Percentiles rank a stretch among this genome's conserved stretches.
These are phyloP conservation scores for Elaeis oleifera DNA, from an alignment of 202 grass and related monocot genomes.

Conservation along the genomic window DNA sequence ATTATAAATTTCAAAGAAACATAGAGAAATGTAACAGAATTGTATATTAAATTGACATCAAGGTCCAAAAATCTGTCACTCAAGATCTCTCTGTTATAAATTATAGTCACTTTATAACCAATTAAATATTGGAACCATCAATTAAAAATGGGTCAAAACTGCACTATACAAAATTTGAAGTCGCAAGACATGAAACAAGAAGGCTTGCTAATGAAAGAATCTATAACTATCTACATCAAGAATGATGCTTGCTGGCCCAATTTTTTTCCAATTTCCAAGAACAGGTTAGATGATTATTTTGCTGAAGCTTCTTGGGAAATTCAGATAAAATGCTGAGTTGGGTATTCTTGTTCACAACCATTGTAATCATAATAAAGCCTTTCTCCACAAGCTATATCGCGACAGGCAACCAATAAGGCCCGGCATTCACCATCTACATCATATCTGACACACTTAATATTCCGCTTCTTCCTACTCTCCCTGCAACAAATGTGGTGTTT, in stretches of 20 bases:
- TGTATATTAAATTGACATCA: too few relatives aligned
- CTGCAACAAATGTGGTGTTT: constrained; percentile 41
- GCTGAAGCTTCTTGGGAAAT: background rate
- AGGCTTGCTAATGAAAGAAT: too few relatives aligned
- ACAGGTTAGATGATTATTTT: background rate
- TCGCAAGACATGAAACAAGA: too few relatives aligned
- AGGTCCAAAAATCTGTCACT: too few relatives aligned
- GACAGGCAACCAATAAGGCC: constrained; percentile 73
- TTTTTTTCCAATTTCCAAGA: background rate
- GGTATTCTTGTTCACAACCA: constrained; percentile 66
- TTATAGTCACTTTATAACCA: too few relatives aligned
- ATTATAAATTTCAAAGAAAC: too few relatives aligned
- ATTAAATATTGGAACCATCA: too few relatives aligned
- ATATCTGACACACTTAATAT: constrained; percentile 81
- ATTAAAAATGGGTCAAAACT: too few relatives aligned
- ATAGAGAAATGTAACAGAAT: too few relatives aligned
- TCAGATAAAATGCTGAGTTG: constrained; percentile 85
- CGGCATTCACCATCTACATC: constrained; percentile 75
- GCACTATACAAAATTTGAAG: too few relatives aligned
- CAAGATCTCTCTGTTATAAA: too few relatives aligned
- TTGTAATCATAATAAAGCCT: constrained; percentile 95
- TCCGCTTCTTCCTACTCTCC: constrained; percentile 79
- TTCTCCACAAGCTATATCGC: constrained; percentile 73
- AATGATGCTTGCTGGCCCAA: background rate
- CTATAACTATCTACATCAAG: background rate